Base-by-base conservation (phyloP, 2,329 filamentous ascomycete genomes). In the Cladophialophora exuberans region DNA sequence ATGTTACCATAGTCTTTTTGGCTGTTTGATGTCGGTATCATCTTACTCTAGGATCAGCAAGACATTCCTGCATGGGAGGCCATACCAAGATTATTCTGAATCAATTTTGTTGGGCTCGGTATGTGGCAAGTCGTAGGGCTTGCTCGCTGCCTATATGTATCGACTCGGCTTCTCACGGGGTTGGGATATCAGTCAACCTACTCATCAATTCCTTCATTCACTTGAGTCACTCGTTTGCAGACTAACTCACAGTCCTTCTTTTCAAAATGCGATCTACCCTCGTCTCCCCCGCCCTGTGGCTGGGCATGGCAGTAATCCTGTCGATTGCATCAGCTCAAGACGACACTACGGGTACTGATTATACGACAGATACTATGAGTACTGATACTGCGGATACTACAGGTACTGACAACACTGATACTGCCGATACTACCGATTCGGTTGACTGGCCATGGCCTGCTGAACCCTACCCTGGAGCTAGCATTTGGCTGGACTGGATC, bases 231-330 rank as follows among this genome's bases (percentile, higher is more conserved):
- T 62, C 59, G 20, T 59, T 62, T 54, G 25, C 48, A 43, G 15
- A 36, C 15, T n/a, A 22, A 11, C 23, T 44, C 39, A 15, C 28
- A 46, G n/a, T n/a, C 42, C 11, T 48, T 39, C 23, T 11, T 2
- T 18, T 42, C 49, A 52, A 44, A 4, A 62, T 62, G 59, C 59
- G 41, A 52, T 59, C 59, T 38, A 35, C 56, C 13, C 50, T 62
- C 31, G 23, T 62, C 44, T 53, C 59, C n/a, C 47, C 53, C 7
- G 50, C 49, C 56, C 18, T 60, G 36, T 54, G 51, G 51, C 25
- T 59, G 23, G 53, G 49, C 42, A 38, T 62, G 45, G 31, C 52
- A 23, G 39, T 47, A 11, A n/a, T 59, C 13, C 20, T 59, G 22
- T 48, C 56, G 31, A 23, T 49, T 13, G 38, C 46, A 17, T 50